Percentiles rank a stretch among this genome's conserved stretches.
Conservation (phyloP, 2,329 filamentous ascomycete genomes). For the Fusarium sp. region DNA sequence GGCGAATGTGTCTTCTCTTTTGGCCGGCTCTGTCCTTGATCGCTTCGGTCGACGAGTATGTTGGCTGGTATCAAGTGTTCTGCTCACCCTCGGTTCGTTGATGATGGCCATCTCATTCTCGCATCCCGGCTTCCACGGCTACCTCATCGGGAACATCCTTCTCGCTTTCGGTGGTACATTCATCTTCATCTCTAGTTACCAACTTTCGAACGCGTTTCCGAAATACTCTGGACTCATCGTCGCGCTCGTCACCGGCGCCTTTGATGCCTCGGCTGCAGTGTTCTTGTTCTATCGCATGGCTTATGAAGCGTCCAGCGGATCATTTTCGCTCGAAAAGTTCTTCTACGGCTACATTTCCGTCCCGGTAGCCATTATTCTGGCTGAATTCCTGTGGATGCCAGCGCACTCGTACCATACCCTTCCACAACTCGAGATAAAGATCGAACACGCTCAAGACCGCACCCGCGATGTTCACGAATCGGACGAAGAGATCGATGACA, state of each 20-base stretch:
- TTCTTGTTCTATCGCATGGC: slow-evolving; percentile 77
- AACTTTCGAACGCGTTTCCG: slow-evolving; percentile 83
- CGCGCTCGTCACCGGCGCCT: slow-evolving; percentile 79
- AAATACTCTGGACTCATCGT: slow-evolving; percentile 76
- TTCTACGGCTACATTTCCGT: slow-evolving; percentile 52
- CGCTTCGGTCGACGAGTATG: slow-evolving; percentile 79
- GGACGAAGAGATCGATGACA: slow-evolving; percentile 61
- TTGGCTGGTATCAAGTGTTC: slow-evolving; percentile 74
- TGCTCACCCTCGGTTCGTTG: slow-evolving; percentile 71
- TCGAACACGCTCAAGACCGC: slow-evolving; percentile 49
- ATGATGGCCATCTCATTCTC: slow-evolving; percentile 75
- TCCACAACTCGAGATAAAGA: slow-evolving; percentile 50
- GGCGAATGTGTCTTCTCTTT: slow-evolving; percentile 84
- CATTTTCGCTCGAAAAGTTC: slow-evolving; percentile 49
- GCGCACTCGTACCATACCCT: slow-evolving; percentile 49
- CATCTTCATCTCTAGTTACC: slow-evolving; percentile 81
- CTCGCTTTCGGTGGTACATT: slow-evolving; percentile 81
- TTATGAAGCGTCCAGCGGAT: slow-evolving; percentile 63
- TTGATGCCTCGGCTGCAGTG: slow-evolving; percentile 80
- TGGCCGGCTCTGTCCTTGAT: slow-evolving; percentile 84
- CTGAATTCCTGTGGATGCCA: slow-evolving; percentile 53
- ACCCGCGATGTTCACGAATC: slow-evolving; percentile 58
- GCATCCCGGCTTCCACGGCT: slow-evolving; percentile 73
- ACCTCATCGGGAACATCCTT: slow-evolving; percentile 75
- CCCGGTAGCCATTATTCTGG: slow-evolving; percentile 47